Percentiles rank a stretch among this genome's conserved stretches.
These are phyloP conservation scores for Erodium moschatum DNA, from an alignment of 441 rosid genomes.

Conservation along the genomic window DNA sequence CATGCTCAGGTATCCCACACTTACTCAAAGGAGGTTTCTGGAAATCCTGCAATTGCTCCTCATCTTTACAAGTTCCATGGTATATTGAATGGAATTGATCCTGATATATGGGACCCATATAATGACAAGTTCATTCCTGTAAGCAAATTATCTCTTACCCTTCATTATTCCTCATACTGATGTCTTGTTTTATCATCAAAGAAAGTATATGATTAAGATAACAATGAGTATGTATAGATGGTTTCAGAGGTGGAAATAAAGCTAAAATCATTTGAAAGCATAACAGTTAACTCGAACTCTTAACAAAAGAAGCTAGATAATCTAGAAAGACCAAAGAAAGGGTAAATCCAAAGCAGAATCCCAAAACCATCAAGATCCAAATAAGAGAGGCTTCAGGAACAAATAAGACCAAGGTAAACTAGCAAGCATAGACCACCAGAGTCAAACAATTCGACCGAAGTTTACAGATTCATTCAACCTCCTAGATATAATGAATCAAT, in stretches of 20 bases:
- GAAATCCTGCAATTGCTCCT: conserved; percentile 60
- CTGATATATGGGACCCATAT: conserved; percentile 94
- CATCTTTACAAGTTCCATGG: conserved; percentile 80
- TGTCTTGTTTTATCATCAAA: neutral
- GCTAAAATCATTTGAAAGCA: neutral
- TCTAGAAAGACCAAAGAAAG: neutral
- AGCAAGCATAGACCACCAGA: neutral
- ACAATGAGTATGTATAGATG: neutral
- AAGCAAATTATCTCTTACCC: conserved; percentile 26
- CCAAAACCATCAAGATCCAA: neutral
- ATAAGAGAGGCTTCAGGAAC: neutral
- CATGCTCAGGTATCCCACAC: conserved; percentile 65
- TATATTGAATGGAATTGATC: conserved; percentile 87
- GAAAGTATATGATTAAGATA: neutral
- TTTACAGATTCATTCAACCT: neutral
- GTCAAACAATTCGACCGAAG: neutral
- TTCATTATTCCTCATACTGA: conserved; percentile 6
- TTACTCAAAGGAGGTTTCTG: conserved; percentile 77
- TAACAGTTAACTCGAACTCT: neutral
- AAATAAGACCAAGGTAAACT: neutral
- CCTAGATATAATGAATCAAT: neutral
- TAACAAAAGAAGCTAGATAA: neutral
- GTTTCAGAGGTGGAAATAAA: neutral
- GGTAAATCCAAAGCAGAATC: neutral
- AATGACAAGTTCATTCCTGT: conserved; percentile 76